These are phyloP conservation scores for Plasmodium coatneyi DNA, from an alignment of 169 alveolate genomes.

Conservation along the genomic window DNA sequence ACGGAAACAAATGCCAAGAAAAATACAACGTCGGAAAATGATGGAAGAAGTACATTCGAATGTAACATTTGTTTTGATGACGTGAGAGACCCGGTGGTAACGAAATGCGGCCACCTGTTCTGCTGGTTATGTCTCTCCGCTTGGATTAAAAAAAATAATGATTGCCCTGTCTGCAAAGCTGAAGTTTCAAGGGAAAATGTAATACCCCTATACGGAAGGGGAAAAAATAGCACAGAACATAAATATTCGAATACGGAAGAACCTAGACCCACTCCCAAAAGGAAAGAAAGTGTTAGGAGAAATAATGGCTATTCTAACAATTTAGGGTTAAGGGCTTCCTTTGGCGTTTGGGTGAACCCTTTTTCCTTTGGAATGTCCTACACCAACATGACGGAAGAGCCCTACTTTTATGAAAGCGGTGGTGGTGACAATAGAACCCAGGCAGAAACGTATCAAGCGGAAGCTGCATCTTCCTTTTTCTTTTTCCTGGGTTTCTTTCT, in stretches of 20 bases:
- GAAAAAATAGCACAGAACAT: slow-evolving; percentile 84
- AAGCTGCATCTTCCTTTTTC: slow-evolving; percentile 73
- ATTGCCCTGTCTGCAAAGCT: slow-evolving; percentile 96
- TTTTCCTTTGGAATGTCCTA: slow-evolving; percentile 68
- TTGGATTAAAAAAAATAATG: slow-evolving; percentile 93
- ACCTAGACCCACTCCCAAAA: slow-evolving; percentile 73
- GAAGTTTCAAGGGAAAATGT: slow-evolving; percentile 93
- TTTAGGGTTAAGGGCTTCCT: slow-evolving; percentile 69
- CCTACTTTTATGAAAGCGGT: slow-evolving; percentile 33
- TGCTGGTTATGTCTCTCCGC: slow-evolving; percentile 96
- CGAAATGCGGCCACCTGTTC: slow-evolving; percentile 97
- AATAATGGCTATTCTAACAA: slow-evolving; percentile 39
- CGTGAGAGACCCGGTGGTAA: slow-evolving; percentile 97
- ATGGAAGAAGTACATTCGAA: slow-evolving; percentile 87
- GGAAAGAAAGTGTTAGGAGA: slow-evolving; percentile 53
- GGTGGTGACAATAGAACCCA: slow-evolving; percentile 32
- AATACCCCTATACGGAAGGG: slow-evolving; percentile 93
- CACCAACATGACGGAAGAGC: slow-evolving; percentile 65
- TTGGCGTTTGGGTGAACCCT: slow-evolving; percentile 71
- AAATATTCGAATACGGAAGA: slow-evolving; percentile 77
- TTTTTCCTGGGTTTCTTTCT: slow-evolving; percentile 66
- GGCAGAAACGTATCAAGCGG: slow-evolving; percentile 60
- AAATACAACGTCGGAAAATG: slow-evolving; percentile 38
- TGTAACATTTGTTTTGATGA: slow-evolving; percentile 97
- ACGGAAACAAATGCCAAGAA: not conserved